These are phyloP conservation scores for Podila epicladia DNA, from an alignment of 192 early-diverging fungal genomes.

Conservation along the genomic window DNA sequence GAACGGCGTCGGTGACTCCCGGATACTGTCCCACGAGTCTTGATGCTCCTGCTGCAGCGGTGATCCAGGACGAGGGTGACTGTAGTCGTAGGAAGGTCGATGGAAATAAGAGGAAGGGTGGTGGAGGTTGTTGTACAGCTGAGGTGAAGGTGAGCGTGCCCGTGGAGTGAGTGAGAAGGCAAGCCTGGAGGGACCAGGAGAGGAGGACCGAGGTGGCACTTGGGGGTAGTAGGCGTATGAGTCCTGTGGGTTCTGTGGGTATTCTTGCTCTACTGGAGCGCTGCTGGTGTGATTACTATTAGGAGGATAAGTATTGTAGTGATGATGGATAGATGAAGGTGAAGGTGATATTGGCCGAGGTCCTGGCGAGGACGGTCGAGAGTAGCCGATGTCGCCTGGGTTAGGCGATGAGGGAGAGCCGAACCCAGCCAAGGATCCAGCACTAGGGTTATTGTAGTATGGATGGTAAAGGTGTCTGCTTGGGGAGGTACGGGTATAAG, in stretches of 20 bases:
- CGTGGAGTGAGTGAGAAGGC: constrained; percentile 30
- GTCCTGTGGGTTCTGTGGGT: constrained; percentile 47
- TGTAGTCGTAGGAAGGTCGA: constrained; percentile 22
- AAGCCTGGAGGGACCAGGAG: constrained; percentile 22
- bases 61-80: constrained; percentile 30
- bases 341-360: constrained; percentile 22
- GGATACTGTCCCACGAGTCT: constrained; percentile 28
- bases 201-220: constrained; percentile 20
- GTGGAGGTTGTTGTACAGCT: constrained; percentile 21
- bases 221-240: constrained; percentile 31
- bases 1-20: constrained; percentile 15
- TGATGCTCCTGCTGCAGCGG: constrained; percentile 41
- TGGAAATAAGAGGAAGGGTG: constrained; percentile 29
- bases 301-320: neutral
- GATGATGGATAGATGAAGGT: neutral
- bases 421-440: constrained; percentile 5
- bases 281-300: constrained; percentile 3
- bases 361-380: constrained; percentile 30
- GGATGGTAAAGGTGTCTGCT: constrained; percentile 28
- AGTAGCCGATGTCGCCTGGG: constrained; percentile 17
- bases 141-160: constrained; percentile 45
- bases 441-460: constrained; percentile 14
- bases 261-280: constrained; percentile 24
- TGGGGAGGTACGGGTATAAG: constrained; percentile 16
- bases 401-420: constrained; percentile 22